Percentiles rank a stretch among this genome's conserved stretches.
Evolutionary conservation across 495 filamentous ascomycete species (phyloP).

Genomic region (Talaromyces liani): DNA sequence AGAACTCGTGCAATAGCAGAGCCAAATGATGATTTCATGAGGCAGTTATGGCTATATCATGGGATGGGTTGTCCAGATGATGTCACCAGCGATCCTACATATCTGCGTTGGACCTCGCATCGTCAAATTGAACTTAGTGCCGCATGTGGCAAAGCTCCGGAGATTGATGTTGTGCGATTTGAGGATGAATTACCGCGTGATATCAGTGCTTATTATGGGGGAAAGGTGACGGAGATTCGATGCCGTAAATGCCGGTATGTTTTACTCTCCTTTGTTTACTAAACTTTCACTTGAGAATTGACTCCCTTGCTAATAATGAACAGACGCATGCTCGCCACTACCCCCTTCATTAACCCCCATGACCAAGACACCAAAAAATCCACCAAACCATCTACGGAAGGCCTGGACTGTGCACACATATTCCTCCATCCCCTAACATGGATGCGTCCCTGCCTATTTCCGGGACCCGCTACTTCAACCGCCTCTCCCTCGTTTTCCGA

Average conservation of each 20-base stretch:
- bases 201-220: slow-evolving; percentile 14
- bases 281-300: neutral
- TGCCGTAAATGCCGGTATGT: slow-evolving; percentile 58
- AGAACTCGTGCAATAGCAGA: slow-evolving; percentile 64
- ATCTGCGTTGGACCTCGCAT: slow-evolving; percentile 84
- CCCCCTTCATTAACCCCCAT: slow-evolving; percentile 54
- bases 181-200: slow-evolving; percentile 60
- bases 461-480: slow-evolving; percentile 8
- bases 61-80: slow-evolving; percentile 69
- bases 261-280: neutral
- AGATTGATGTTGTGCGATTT: slow-evolving; percentile 67
- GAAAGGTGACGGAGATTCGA: slow-evolving; percentile 39
- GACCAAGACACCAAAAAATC: slow-evolving; percentile 17
- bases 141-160: slow-evolving; percentile 62
- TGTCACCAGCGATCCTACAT: slow-evolving; percentile 60
- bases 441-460: slow-evolving; percentile 74
- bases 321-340: slow-evolving; percentile 59
- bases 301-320: neutral
- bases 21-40: slow-evolving; percentile 84
- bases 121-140: slow-evolving; percentile 68
- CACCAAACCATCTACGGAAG: slow-evolving; percentile 6
- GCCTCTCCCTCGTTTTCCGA: neutral
- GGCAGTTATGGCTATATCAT: slow-evolving; percentile 80
- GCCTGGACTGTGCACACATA: slow-evolving; percentile 62
- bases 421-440: slow-evolving; percentile 87